Evolutionary conservation across 768 basidiomycete genomes (phyloP).

Genomic region (Amanita molliuscula): DNA sequence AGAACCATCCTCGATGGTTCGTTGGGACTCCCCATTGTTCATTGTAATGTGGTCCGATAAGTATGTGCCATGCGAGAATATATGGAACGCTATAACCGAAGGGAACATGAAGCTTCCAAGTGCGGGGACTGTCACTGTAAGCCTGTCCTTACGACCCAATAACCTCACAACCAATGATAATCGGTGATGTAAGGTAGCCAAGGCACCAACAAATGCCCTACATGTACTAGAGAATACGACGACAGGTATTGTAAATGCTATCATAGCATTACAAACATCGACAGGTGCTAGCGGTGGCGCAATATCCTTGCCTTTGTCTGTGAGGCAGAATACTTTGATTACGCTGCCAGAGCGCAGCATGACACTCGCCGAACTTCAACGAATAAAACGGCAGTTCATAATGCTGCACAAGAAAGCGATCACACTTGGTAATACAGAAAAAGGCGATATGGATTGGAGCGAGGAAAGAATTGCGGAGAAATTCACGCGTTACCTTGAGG

Average conservation of each 20-base stretch:
- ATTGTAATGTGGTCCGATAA: conserved; percentile 72
- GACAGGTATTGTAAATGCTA: conserved; percentile 54
- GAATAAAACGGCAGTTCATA: conserved; percentile 87
- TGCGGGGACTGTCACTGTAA: conserved; percentile 65
- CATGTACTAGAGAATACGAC: conserved; percentile 78
- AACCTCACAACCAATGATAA: neutral
- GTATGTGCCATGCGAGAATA: conserved; percentile 49
- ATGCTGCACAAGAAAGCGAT: conserved; percentile 84
- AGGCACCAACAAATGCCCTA: conserved; percentile 83
- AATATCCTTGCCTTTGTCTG: conserved; percentile 8
- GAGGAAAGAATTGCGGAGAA: conserved; percentile 61
- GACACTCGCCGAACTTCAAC: conserved; percentile 81
- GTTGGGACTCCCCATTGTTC: conserved; percentile 96
- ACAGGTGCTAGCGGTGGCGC: neutral
- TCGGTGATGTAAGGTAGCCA: conserved; percentile 58
- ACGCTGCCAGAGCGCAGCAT: conserved; percentile 59
- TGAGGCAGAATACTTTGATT: conserved; percentile 32
- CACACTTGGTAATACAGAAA: conserved; percentile 71
- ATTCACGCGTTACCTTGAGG: conserved; percentile 64
- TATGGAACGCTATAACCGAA: conserved; percentile 76
- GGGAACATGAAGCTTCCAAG: conserved; percentile 83
- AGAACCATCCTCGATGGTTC: conserved; percentile 96
- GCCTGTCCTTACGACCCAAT: conserved; percentile 12
- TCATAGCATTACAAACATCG: conserved; percentile 30
- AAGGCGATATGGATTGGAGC: conserved; percentile 67